Base-by-base conservation (phyloP, 768 basidiomycete species). In the Pleurotus tuoliensis region DNA sequence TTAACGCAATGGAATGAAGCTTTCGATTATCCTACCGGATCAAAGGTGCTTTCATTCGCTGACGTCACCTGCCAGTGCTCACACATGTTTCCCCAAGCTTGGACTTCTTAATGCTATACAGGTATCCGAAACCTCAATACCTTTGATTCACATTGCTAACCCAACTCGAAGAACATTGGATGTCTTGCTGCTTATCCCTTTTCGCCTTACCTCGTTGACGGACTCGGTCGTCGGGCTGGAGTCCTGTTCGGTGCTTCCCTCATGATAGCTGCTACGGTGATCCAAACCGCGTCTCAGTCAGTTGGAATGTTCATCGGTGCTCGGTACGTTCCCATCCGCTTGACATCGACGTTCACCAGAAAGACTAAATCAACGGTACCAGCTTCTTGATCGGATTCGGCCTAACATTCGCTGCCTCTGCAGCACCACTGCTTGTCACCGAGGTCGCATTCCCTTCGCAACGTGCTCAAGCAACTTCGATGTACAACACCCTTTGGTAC, bases 401-500 rank as follows among this genome's bases (percentile, higher is more conserved):
- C 39, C 69, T 86, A 13, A 83, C 83, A 2, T 84, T 86, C 58
- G 82, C 83, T 30, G 78, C 79, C n/a, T 82, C 82, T 59, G 81
- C 87, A 34, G 86, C 88, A n/a, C 88, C 89, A 3, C 75, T 90
- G 64, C 66, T 91, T 59, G 83, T 90, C 54, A 84, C 87, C 30
- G 90, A 91, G 69, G 68, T 91, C 11, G 78, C 88, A 1, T 90
- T 84, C 68, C 89, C 89, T 3, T 74, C 79, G 20, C 86, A 92
- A 64, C 86, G 89, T 50, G 84, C 85, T 6, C 84, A 82, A 49
- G 67, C 88, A 43, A 90, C 86, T 13, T 82, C 86, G 0, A 71
- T 83, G 61, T 88, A 86, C 71, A 88, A 89, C 72, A 81, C 84
- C 9, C 79, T 88, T 57, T 89, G 88, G 87, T 87, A 87, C 68